Evolutionary conservation across 306 rosid species (phyloP).

Genomic region (Inga laurina): DNA sequence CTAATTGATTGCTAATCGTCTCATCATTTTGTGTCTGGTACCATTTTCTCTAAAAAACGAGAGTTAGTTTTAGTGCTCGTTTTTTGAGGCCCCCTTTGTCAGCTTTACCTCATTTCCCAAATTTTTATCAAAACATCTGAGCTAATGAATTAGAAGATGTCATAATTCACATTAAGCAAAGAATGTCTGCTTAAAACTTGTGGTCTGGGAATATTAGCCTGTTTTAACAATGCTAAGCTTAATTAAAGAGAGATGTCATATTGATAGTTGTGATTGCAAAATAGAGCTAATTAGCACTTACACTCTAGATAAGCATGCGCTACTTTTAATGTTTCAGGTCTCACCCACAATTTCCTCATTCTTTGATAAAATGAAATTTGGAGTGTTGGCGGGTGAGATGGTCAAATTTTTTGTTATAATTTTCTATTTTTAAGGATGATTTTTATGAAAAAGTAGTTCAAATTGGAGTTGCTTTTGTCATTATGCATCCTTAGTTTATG

Average conservation of each 20-base stretch:
- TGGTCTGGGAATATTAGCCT: not conserved
- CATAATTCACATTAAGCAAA: constrained; percentile 1
- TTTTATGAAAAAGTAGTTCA: constrained; percentile 19
- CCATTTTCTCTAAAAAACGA: not conserved
- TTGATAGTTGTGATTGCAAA: not conserved
- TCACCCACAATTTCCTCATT: constrained; percentile 13
- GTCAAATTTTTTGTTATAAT: not conserved
- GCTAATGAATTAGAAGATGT: not conserved
- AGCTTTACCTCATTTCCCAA: not conserved
- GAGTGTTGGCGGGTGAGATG: constrained; percentile 13
- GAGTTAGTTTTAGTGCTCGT: not conserved
- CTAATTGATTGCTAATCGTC: not conserved
- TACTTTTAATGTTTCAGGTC: constrained; percentile 7
- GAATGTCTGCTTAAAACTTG: not conserved
- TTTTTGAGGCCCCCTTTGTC: not conserved
- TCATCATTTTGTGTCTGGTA: not conserved
- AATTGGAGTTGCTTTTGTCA: constrained; percentile 25
- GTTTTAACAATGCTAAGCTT: not conserved
- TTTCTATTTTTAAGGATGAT: constrained; percentile 11
- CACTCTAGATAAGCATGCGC: constrained; percentile 2
- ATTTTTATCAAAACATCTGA: not conserved
- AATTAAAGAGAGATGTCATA: not conserved
- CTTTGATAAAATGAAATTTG: constrained; percentile 20
- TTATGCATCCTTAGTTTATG: constrained; percentile 10
- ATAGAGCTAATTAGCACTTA: not conserved